Conservation (phyloP, 2,329 filamentous ascomycete species). For the Zopfia rhizophila region DNA sequence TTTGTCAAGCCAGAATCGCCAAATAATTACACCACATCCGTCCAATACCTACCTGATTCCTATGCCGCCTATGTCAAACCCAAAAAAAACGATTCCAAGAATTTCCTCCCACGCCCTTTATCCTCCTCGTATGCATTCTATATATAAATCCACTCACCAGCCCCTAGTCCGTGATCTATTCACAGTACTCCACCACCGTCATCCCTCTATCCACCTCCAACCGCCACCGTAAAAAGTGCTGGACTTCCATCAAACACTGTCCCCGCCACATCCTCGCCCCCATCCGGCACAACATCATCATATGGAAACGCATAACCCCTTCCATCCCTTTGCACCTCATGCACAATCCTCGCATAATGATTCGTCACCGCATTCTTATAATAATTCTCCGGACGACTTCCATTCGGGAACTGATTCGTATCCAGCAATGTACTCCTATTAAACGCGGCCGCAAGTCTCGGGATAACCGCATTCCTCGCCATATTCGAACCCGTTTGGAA, state of each 20-base stretch:
- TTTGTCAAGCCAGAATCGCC: too few relatives aligned
- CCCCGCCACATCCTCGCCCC: constrained; percentile 65
- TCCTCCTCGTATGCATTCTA: too few relatives aligned
- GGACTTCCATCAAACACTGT: constrained; percentile 61
- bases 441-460: constrained; percentile 78
- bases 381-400: constrained; percentile 40
- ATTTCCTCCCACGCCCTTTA: too few relatives aligned
- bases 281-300: constrained; percentile 72
- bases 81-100: too few relatives aligned
- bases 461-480: constrained; percentile 69
- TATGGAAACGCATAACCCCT: constrained; percentile 74
- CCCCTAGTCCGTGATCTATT: too few relatives aligned
- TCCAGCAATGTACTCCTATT: constrained; percentile 74
- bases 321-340: constrained; percentile 68
- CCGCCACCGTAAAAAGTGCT: constrained; percentile 57
- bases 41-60: too few relatives aligned
- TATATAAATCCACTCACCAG: too few relatives aligned
- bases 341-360: constrained; percentile 71
- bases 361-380: constrained; percentile 55
- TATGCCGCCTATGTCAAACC: too few relatives aligned
- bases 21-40: too few relatives aligned
- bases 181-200: too few relatives aligned
- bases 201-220: constrained; percentile 58
- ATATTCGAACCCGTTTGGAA: constrained; percentile 60
- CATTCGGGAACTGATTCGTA: constrained; percentile 52